Conservation (phyloP, 2,329 filamentous ascomycete genomes). For the Pseudogymnoascus sp. region DNA sequence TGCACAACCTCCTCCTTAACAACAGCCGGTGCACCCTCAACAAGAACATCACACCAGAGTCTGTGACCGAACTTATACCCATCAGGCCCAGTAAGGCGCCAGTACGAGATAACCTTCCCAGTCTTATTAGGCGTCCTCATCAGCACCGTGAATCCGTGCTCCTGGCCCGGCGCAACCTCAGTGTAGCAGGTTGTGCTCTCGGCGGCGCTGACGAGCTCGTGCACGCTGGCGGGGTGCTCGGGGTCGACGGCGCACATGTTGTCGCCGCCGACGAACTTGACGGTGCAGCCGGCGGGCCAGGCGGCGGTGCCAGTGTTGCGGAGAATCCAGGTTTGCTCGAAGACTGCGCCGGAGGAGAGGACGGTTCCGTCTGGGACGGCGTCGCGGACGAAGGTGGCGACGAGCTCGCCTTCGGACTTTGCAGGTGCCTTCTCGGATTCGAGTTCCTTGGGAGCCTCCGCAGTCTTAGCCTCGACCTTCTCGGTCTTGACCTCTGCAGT, state of each 20-base stretch:
- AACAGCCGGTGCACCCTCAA: constrained; percentile 37
- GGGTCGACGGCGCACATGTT: constrained; percentile 92
- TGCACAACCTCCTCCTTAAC: constrained; percentile 32
- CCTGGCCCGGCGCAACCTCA: constrained; percentile 63
- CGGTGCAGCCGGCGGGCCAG: constrained; percentile 85
- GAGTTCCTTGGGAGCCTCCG: constrained; percentile 18
- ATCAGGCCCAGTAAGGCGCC: constrained; percentile 78
- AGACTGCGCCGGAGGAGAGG: constrained; percentile 61
- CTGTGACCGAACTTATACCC: constrained; percentile 84
- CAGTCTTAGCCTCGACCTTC: constrained; percentile 28
- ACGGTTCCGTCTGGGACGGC: constrained; percentile 69
- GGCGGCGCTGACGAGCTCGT: constrained; percentile 67
- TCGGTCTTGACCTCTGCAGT: constrained; percentile 30
- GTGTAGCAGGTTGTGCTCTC: constrained; percentile 72
- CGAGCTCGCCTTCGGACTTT: constrained; percentile 34
- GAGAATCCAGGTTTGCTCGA: constrained; percentile 87
- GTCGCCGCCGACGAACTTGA: constrained; percentile 88
- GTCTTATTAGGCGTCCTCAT: constrained; percentile 71
- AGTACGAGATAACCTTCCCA: constrained; percentile 87
- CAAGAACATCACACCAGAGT: constrained; percentile 87
- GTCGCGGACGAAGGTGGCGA: constrained; percentile 69
- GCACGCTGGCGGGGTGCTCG: constrained; percentile 67
- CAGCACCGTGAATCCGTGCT: constrained; percentile 71
- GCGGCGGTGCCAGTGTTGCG: constrained; percentile 69
- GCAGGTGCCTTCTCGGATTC: constrained; percentile 21